Evolutionary conservation across 306 rosid genomes (phyloP).

Genomic region (Dryas drummondii): DNA sequence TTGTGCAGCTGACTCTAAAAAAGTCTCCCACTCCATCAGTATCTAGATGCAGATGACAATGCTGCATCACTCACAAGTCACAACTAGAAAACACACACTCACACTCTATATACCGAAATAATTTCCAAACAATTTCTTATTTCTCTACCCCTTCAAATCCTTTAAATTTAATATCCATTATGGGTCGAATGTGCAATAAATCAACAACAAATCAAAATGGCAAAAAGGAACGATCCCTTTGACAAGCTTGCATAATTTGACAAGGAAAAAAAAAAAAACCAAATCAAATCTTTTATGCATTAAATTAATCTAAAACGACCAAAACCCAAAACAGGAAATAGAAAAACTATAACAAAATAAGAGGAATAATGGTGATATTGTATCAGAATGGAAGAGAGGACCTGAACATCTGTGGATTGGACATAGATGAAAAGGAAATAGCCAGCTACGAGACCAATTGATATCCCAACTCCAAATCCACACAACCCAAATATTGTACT

Average conservation of each 20-base stretch:
- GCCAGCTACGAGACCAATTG: slow-evolving; percentile 71
- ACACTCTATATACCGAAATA: background rate
- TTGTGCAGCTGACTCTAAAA: background rate
- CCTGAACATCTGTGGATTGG: slow-evolving; percentile 70
- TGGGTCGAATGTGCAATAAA: background rate
- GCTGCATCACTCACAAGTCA: background rate
- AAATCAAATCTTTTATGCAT: background rate
- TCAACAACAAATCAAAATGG: background rate
- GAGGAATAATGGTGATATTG: background rate
- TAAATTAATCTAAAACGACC: background rate
- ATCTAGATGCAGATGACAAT: background rate
- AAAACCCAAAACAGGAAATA: background rate
- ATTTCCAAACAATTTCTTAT: background rate
- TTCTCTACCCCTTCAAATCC: background rate
- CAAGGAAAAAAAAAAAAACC: background rate
- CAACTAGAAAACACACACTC: too few species aligned
- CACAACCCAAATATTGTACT: slow-evolving; percentile 62
- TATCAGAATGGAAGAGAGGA: slow-evolving; percentile 9
- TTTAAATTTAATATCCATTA: background rate
- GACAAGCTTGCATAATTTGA: background rate
- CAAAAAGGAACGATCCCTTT: background rate
- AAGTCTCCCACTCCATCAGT: background rate
- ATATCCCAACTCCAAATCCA: slow-evolving; percentile 86
- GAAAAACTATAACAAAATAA: background rate
- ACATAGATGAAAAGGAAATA: slow-evolving; percentile 72